These are phyloP conservation scores for Eimeria necatrix DNA, from an alignment of 169 alveolate species.

Conservation along the genomic window DNA sequence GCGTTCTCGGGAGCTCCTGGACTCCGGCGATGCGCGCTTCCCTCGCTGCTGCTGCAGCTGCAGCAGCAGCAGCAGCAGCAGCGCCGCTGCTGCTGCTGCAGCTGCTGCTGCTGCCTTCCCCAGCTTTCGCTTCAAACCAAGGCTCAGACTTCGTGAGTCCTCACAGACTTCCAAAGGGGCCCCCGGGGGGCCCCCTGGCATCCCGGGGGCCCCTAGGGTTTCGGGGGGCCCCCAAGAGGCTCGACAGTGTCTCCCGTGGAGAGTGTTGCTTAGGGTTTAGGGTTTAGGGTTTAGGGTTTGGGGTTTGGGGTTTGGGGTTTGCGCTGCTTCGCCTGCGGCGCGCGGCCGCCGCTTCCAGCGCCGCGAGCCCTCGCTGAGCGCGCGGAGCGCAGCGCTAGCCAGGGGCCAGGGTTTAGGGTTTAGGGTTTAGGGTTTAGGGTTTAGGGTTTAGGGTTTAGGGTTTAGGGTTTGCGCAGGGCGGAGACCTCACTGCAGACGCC, in stretches of 20 bases:
- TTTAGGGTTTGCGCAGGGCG: slow-evolving; percentile 20
- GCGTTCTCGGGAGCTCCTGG: no score
- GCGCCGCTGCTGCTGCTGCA: slow-evolving; percentile 35
- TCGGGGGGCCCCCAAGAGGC: no score
- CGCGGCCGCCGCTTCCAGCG: background rate
- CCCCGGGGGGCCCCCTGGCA: no score
- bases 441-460: slow-evolving; percentile 56
- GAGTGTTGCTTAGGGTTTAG: no score
- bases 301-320: no score
- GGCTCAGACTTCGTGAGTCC: background rate
- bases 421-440: slow-evolving; percentile 38
- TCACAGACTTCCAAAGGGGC: no score
- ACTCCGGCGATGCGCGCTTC: background rate
- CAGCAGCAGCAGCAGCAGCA: slow-evolving; percentile 48
- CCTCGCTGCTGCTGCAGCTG: no score
- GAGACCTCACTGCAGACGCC: slow-evolving; percentile 22
- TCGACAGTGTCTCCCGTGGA: no score
- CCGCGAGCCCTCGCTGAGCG: background rate
- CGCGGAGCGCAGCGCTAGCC: background rate
- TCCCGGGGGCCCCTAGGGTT: no score
- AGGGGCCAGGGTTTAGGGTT: background rate
- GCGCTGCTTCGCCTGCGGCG: no score
- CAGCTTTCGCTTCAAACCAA: background rate
- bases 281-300: no score
- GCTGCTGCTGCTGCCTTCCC: background rate